These are phyloP conservation scores for Papiliotrema laurentii DNA, from an alignment of 1,284 basidiomycete species.

Conservation along the genomic window DNA sequence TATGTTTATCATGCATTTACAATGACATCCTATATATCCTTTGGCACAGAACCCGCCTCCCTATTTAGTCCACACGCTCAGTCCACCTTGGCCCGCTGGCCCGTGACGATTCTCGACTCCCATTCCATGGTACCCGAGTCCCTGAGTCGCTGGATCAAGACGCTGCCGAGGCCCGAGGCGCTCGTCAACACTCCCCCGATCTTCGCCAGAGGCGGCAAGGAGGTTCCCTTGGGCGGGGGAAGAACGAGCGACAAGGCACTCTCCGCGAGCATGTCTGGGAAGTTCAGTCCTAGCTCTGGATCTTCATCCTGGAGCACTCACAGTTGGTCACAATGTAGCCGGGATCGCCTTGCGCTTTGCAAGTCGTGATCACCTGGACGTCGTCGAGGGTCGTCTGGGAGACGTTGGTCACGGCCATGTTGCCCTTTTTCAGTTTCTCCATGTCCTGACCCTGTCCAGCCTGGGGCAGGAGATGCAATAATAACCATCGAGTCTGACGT, in stretches of 20 bases:
- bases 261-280: slow-evolving; percentile 73
- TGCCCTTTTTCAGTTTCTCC: slow-evolving; percentile 60
- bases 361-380: slow-evolving; percentile 58
- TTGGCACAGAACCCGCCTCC: no score
- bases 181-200: slow-evolving; percentile 74
- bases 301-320: slow-evolving; percentile 33
- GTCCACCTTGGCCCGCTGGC: background rate
- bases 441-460: slow-evolving; percentile 62
- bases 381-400: slow-evolving; percentile 51
- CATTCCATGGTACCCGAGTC: slow-evolving; percentile 22
- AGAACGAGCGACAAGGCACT: slow-evolving; percentile 64
- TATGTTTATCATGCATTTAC: no score
- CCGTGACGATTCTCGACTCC: background rate
- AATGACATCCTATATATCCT: no score
- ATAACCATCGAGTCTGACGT: slow-evolving; percentile 3
- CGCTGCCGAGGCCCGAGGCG: slow-evolving; percentile 68
- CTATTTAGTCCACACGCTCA: no score
- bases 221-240: slow-evolving; percentile 47
- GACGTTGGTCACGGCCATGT: slow-evolving; percentile 57
- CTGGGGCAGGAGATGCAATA: background rate
- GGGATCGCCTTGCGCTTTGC: slow-evolving; percentile 68
- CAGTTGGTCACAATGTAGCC: slow-evolving; percentile 68
- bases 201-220: slow-evolving; percentile 56
- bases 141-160: slow-evolving; percentile 61
- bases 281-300: background rate